Conservation (phyloP, 768 basidiomycete genomes). For the Hygrocybe punicea region DNA sequence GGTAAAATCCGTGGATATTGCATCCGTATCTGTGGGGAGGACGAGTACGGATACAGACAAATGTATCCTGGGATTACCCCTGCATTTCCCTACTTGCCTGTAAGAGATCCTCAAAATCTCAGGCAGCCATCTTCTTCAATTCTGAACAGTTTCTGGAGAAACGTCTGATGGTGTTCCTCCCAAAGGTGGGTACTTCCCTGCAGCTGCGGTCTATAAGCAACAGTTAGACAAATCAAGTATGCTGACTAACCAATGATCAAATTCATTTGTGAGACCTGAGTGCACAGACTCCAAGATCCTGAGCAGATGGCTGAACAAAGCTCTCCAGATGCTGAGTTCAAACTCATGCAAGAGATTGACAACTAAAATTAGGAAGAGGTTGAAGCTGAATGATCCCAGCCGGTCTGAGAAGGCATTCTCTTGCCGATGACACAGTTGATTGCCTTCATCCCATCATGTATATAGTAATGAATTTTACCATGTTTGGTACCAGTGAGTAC, state of each 20-base stretch:
- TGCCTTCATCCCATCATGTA: too few relatives aligned
- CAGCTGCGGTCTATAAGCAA: slow-evolving; percentile 2
- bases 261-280: slow-evolving; percentile 11
- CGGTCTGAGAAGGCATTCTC: too few relatives aligned
- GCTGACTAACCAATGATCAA: slow-evolving; percentile 19
- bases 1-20: too few relatives aligned
- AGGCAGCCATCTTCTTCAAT: slow-evolving; percentile 21
- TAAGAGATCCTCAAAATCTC: slow-evolving; percentile 32
- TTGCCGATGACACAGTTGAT: too few relatives aligned
- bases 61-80: too few relatives aligned
- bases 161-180: slow-evolving; percentile 15
- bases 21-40: too few relatives aligned
- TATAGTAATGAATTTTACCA: too few relatives aligned
- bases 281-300: slow-evolving; percentile 7
- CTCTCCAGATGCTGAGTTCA: slow-evolving; percentile 1
- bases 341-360: slow-evolving; percentile 4
- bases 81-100: slow-evolving; percentile 22
- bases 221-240: background rate
- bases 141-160: slow-evolving; percentile 23
- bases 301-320: slow-evolving; percentile 4
- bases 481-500: too few relatives aligned
- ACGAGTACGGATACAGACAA: too few relatives aligned
- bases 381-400: slow-evolving; percentile 2
- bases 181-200: slow-evolving; percentile 12
- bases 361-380: slow-evolving; percentile 6